These are phyloP conservation scores for Penicillium sp. DNA, from an alignment of 2,329 filamentous ascomycete species.

Conservation along the genomic window DNA sequence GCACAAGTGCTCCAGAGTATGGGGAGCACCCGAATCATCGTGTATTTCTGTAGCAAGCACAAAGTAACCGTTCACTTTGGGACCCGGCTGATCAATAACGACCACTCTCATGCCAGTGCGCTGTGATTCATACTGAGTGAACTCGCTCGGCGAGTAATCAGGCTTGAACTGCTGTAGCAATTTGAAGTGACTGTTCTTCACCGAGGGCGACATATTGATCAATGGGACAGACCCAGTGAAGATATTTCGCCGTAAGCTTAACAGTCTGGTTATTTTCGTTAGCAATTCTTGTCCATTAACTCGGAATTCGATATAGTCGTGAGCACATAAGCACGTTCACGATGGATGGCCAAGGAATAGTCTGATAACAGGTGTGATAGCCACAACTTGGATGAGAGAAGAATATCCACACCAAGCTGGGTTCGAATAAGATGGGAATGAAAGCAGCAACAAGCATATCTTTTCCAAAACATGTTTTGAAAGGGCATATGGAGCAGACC, in stretches of 20 bases:
- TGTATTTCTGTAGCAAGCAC: conserved; percentile 95
- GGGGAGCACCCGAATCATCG: conserved; percentile 91
- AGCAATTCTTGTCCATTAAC: conserved; percentile 12
- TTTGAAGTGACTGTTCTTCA: conserved; percentile 65
- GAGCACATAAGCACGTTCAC: neutral
- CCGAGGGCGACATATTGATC: conserved; percentile 56
- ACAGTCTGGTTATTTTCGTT: conserved; percentile 23
- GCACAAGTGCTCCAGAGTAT: conserved; percentile 78
- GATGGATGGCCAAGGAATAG: neutral
- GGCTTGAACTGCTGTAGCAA: conserved; percentile 81
- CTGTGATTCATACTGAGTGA: conserved; percentile 95
- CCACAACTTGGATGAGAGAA: neutral
- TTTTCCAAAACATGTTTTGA: neutral
- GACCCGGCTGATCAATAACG: conserved; percentile 86
- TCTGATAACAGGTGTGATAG: neutral
- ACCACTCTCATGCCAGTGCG: conserved; percentile 93
- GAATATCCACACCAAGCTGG: neutral
- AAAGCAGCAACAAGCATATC: neutral
- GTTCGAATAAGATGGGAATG: neutral
- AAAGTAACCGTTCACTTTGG: conserved; percentile 95
- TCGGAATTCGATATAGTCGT: neutral
- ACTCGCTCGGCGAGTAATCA: conserved; percentile 82
- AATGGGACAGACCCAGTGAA: conserved; percentile 24
- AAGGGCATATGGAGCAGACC: conserved; percentile 9
- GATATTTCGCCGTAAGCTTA: conserved; percentile 20